Evolutionary conservation across 257 asterid species (phyloP).

Genomic region (Fraxinus quadrangulata): DNA sequence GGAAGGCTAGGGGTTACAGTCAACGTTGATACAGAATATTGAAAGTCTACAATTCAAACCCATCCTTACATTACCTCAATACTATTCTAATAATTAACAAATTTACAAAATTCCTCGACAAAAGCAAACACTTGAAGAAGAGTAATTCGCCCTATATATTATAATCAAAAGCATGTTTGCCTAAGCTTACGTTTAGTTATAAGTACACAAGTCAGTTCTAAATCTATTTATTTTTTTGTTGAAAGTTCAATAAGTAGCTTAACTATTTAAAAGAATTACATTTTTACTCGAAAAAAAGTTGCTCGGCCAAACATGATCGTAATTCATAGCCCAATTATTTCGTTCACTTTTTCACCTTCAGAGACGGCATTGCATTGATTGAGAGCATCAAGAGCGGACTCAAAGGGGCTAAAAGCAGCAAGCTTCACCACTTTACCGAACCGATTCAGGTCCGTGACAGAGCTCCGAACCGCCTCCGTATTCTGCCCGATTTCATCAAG

Average conservation of each 20-base stretch:
- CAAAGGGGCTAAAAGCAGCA: conserved; percentile 68
- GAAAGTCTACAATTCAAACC: no score
- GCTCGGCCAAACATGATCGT: no score
- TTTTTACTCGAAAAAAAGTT: no score
- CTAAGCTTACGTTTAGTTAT: no score
- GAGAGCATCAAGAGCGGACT: conserved; percentile 92
- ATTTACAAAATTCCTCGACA: not conserved
- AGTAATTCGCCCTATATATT: not conserved
- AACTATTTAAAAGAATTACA: no score
- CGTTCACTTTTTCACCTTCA: conserved; percentile 55
- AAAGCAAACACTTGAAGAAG: not conserved
- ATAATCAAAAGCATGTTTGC: no score
- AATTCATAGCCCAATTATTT: not conserved
- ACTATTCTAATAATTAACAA: not conserved
- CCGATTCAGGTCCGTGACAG: conserved; percentile 73
- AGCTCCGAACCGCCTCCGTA: conserved; percentile 72
- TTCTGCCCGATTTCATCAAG: conserved; percentile 93
- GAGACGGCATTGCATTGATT: conserved; percentile 86
- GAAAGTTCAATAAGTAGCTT: no score
- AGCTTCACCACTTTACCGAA: conserved; percentile 83
- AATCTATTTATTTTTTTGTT: no score
- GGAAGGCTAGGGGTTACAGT: no score
- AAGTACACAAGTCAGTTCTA: no score
- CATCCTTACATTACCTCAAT: not conserved
- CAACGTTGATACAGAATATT: no score